These are phyloP conservation scores for Monilinia aucupariae DNA, from an alignment of 2,329 filamentous ascomycete genomes.

Conservation along the genomic window DNA sequence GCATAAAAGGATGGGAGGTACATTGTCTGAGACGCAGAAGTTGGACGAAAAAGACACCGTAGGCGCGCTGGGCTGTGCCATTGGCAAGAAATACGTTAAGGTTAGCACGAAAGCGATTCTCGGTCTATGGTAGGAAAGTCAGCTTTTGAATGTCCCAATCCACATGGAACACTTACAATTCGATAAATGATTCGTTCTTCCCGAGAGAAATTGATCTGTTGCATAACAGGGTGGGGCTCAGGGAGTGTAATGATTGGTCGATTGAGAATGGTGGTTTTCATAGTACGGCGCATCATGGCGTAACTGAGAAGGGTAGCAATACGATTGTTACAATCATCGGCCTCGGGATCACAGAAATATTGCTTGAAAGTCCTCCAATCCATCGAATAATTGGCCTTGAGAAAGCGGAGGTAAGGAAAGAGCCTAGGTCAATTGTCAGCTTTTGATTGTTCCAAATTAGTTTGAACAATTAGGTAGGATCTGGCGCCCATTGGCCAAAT, in stretches of 20 bases:
- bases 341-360: constrained; percentile 32
- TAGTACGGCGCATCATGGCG: constrained; percentile 52
- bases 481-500: background rate
- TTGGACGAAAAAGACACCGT: constrained; percentile 31
- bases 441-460: constrained; percentile 1
- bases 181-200: constrained; percentile 50
- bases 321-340: constrained; percentile 23
- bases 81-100: constrained; percentile 28
- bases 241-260: constrained; percentile 51
- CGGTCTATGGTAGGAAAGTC: constrained; percentile 35
- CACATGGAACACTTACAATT: constrained; percentile 43
- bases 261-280: constrained; percentile 48
- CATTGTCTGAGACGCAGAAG: constrained; percentile 34
- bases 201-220: constrained; percentile 44
- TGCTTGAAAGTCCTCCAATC: constrained; percentile 30
- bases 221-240: constrained; percentile 40
- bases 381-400: constrained; percentile 30
- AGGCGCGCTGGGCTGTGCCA: constrained; percentile 24
- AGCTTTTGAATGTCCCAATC: constrained; percentile 14
- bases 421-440: constrained; percentile 23
- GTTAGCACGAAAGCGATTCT: constrained; percentile 30
- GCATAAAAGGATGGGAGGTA: constrained; percentile 33
- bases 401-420: constrained; percentile 34
- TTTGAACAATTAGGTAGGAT: background rate
- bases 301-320: constrained; percentile 28